Evolutionary conservation across 345 rosid species (phyloP), one percentile per base, ranked within the genome.

Genomic region (Toxicodendron radicans): DNA sequence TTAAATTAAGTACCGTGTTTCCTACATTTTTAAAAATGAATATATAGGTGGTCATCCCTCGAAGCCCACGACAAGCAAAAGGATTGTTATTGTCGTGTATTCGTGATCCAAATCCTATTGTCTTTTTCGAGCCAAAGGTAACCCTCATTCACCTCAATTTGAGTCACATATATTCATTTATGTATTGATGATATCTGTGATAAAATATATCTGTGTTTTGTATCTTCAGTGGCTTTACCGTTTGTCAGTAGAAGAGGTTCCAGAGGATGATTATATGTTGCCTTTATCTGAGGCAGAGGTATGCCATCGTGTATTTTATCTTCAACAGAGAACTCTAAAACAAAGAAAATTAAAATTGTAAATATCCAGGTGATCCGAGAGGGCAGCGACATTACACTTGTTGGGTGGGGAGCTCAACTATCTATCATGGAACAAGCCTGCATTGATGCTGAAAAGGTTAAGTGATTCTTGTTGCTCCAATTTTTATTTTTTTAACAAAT

Each of bases 361-460:
- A 75, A n/a, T 79, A 17, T 24, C 30, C 76, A 94, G 96, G 94
- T 94, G 77, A 88, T 92, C 53, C 88, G 85, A 79, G 84, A 92
- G 80, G 98, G 97, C 79, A 88, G 73, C 62, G 97, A 94, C 81
- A 90, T 94, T 76, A 89, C 98, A 16, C 83, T 94, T 56, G 95
- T 94, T 38, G 97, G 98, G 64, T 94, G 98, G 98, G 97, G 97
- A 80, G 97, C 97, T 20, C 98, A 94, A 72, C 91, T 94, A 54
- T 76, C 98, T 5, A 21, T 92, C 20, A 89, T 94, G 95, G 95
- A 92, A 73, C 88, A 92, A 75, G 97, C 98, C 71, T 90, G 97
- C 67, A 64, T 74, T 33, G 97, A 89, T 32, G 97, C 97, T 0
- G 92, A 89, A 80, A 89, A 89, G 84, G 97, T 87, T 7, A 59